phyloP scores from a whole-genome alignment of 768 basidiomycete species.

The Lentinula sp. region DNA sequence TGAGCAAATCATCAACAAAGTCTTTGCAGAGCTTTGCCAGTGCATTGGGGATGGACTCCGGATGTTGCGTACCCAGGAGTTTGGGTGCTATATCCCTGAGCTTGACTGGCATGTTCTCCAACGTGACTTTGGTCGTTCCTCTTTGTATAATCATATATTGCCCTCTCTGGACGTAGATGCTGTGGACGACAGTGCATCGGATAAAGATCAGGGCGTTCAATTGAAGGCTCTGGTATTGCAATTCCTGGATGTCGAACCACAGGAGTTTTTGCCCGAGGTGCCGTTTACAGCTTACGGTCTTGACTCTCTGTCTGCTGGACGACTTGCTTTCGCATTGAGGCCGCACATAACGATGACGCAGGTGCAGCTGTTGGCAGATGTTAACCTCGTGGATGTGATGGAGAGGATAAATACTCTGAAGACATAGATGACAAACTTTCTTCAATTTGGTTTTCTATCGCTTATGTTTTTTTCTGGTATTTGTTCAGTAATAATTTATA shows the following conservation, averaged over 20 bases:
- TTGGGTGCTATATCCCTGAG: background rate
- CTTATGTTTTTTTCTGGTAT: too few relatives aligned
- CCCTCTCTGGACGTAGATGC: too few relatives aligned
- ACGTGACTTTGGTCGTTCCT: background rate
- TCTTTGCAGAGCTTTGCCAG: background rate
- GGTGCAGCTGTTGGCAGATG: background rate
- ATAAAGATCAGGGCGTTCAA: too few relatives aligned
- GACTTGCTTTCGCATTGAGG: background rate
- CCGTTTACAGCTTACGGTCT: slow-evolving; percentile 2
- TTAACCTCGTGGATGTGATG: too few relatives aligned
- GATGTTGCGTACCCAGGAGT: background rate
- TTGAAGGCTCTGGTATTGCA: background rate
- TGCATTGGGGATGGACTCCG: background rate
- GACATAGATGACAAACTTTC: too few relatives aligned
- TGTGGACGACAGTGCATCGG: too few relatives aligned
- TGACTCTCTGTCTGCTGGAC: background rate
- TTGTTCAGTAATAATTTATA: too few relatives aligned
- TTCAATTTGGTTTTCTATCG: too few relatives aligned
- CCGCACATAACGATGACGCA: background rate
- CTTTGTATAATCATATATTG: background rate
- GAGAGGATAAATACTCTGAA: too few relatives aligned
- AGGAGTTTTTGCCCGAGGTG: background rate
- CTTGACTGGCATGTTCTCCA: background rate
- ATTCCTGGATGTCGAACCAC: background rate
- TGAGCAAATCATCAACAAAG: too few relatives aligned